phyloP scores from a whole-genome alignment of 768 basidiomycete genomes.

The Mycena rosella region DNA sequence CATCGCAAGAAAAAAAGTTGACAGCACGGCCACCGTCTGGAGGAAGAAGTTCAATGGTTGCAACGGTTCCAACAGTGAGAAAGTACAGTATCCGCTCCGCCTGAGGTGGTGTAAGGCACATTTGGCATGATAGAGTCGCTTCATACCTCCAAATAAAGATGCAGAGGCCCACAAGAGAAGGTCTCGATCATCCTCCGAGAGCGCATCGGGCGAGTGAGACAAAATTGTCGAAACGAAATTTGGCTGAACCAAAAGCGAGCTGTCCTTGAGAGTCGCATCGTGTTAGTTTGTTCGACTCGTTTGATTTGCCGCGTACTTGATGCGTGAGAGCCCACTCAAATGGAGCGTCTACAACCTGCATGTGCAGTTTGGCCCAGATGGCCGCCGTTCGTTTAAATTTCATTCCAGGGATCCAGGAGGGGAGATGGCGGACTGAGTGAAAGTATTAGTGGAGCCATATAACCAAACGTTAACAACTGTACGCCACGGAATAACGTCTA shows the following conservation, averaged over 20 bases:
- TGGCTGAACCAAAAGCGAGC: slow-evolving; percentile 3
- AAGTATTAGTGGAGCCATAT: not conserved
- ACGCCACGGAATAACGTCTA: slow-evolving; percentile 37
- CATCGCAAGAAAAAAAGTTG: slow-evolving; percentile 34
- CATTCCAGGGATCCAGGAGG: slow-evolving; percentile 45
- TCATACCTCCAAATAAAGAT: slow-evolving; percentile 38
- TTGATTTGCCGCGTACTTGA: not conserved
- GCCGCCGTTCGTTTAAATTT: slow-evolving; percentile 33
- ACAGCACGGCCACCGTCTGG: slow-evolving; percentile 25
- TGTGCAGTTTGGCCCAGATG: slow-evolving; percentile 8
- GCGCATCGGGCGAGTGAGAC: slow-evolving; percentile 1
- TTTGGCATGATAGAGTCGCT: not conserved
- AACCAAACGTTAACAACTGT: not conserved
- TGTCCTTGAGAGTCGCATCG: not conserved
- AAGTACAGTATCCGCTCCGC: slow-evolving; percentile 26
- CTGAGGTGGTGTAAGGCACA: not conserved
- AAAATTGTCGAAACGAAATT: slow-evolving; percentile 22
- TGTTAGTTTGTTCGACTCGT: not conserved
- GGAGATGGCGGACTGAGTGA: slow-evolving; percentile 40
- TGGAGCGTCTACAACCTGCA: slow-evolving; percentile 15
- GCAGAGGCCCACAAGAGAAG: slow-evolving; percentile 30
- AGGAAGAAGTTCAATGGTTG: not conserved
- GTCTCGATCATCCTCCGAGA: slow-evolving; percentile 20
- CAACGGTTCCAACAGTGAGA: not conserved
- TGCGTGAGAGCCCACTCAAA: slow-evolving; percentile 12